A percentile compares a stretch with the other conserved stretches of the same genome.
Conservation (phyloP, 441 rosid species). For the Metrosideros polymorpha region DNA sequence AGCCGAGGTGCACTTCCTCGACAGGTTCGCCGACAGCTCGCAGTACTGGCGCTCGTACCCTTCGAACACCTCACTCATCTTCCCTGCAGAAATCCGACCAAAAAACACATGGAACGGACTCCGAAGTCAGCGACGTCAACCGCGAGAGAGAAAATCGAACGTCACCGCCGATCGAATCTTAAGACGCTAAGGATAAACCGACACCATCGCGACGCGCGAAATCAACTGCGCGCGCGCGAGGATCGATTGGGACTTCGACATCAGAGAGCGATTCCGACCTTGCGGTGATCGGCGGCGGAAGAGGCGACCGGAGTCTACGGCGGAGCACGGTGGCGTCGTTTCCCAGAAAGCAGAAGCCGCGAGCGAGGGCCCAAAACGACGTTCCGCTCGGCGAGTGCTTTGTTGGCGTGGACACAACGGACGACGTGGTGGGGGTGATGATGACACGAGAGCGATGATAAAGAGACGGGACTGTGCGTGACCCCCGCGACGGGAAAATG, state of each 20-base stretch:
- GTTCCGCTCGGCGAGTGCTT: neutral
- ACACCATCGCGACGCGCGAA: neutral
- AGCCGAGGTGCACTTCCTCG: constrained; percentile 54
- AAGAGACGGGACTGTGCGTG: neutral
- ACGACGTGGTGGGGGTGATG: neutral
- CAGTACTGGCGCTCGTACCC: constrained; percentile 88
- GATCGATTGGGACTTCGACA: neutral
- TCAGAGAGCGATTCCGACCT: neutral
- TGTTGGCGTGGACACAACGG: neutral
- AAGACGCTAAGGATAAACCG: neutral
- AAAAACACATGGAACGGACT: neutral
- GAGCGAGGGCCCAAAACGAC: neutral
- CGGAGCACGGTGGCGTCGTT: neutral
- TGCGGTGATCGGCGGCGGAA: neutral
- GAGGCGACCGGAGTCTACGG: neutral
- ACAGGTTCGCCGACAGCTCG: constrained; percentile 74
- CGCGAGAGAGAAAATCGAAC: neutral
- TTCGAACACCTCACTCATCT: constrained; percentile 76
- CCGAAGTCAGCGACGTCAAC: neutral
- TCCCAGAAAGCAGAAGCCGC: neutral
- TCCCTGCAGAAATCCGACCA: constrained; percentile 8
- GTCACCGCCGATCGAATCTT: neutral
- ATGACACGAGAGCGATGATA: neutral
- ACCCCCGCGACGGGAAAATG: neutral
- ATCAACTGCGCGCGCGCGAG: neutral